Evolutionary conservation across 2,329 filamentous ascomycete species (phyloP).

Genomic region (Ascochyta pisi): DNA sequence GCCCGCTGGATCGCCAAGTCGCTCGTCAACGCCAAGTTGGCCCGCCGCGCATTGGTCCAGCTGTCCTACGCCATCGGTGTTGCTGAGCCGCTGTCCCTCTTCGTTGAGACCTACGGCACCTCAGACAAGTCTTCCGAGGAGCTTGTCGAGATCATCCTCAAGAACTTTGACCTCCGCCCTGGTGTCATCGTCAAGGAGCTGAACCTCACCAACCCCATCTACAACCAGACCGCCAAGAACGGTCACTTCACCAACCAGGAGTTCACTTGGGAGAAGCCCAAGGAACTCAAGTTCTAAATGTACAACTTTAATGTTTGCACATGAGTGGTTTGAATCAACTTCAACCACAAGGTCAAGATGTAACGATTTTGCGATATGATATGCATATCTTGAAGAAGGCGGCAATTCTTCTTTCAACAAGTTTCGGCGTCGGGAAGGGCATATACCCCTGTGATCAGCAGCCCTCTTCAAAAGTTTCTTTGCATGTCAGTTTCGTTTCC

Average conservation of each 20-base stretch:
- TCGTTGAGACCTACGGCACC: constrained; percentile 97
- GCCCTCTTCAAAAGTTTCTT: constrained; percentile 43
- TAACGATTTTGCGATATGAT: constrained; percentile 38
- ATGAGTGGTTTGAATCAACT: constrained; percentile 52
- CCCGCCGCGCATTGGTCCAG: constrained; percentile 93
- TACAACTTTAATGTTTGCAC: constrained; percentile 36
- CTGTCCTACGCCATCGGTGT: constrained; percentile 99
- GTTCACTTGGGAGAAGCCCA: constrained; percentile 99
- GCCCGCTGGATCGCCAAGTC: constrained; percentile 99
- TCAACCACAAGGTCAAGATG: constrained; percentile 44
- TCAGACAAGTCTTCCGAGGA: constrained; percentile 87
- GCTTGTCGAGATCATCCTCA: constrained; percentile 90
- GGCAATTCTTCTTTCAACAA: constrained; percentile 51
- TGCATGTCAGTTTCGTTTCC: constrained; percentile 33
- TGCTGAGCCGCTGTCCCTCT: constrained; percentile 95
- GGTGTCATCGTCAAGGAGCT: constrained; percentile 99
- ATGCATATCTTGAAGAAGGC: constrained; percentile 48
- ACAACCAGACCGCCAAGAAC: constrained; percentile 98
- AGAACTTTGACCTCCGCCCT: constrained; percentile 97
- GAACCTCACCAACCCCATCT: constrained; percentile 93
- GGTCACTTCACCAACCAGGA: constrained; percentile 99
- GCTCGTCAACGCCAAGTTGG: constrained; percentile 84
- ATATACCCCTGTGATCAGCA: constrained; percentile 43
- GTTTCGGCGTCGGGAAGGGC: constrained; percentile 48
- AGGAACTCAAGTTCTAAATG: constrained; percentile 85